A percentile compares a stretch with the other conserved stretches of the same genome.
phyloP scores from a whole-genome alignment of 805 yeast genomes.

The Danielia oregonensis region DNA sequence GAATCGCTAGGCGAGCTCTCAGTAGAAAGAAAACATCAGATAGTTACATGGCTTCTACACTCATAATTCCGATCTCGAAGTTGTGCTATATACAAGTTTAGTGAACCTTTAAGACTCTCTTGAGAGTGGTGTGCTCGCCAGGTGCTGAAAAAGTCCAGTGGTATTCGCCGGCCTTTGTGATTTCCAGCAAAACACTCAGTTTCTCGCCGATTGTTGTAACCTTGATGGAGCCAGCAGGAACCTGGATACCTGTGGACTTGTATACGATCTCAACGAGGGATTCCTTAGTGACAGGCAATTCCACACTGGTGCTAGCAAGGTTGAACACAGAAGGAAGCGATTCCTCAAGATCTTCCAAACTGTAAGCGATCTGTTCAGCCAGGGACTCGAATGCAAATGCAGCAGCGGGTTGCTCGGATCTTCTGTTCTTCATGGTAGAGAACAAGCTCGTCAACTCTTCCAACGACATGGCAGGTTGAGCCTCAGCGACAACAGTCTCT shows the following conservation, averaged over 20 bases:
- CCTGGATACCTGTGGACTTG: conserved; percentile 29
- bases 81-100: conserved; percentile 12
- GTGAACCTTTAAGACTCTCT: conserved; percentile 14
- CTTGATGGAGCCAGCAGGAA: conserved; percentile 24
- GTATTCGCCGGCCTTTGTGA: conserved; percentile 25
- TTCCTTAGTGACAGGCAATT: conserved; percentile 26
- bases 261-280: conserved; percentile 21
- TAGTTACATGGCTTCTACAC: no score
- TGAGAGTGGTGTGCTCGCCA: conserved; percentile 21
- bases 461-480: conserved; percentile 30
- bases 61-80: no score
- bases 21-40: no score
- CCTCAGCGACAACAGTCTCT: background rate
- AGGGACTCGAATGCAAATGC: conserved; percentile 5
- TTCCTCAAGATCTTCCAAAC: conserved; percentile 30
- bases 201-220: conserved; percentile 9
- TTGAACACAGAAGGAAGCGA: conserved; percentile 25
- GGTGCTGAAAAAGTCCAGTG: conserved; percentile 25
- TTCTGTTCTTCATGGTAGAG: conserved; percentile 20
- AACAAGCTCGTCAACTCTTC: conserved; percentile 38
- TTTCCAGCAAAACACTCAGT: conserved; percentile 13
- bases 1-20: no score
- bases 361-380: conserved; percentile 17
- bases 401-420: conserved; percentile 3
- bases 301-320: conserved; percentile 8